Evolutionary conservation across 1,284 basidiomycete species (phyloP), one percentile per base, ranked within the genome.

Genomic region (Heterobasidion occidentale): DNA sequence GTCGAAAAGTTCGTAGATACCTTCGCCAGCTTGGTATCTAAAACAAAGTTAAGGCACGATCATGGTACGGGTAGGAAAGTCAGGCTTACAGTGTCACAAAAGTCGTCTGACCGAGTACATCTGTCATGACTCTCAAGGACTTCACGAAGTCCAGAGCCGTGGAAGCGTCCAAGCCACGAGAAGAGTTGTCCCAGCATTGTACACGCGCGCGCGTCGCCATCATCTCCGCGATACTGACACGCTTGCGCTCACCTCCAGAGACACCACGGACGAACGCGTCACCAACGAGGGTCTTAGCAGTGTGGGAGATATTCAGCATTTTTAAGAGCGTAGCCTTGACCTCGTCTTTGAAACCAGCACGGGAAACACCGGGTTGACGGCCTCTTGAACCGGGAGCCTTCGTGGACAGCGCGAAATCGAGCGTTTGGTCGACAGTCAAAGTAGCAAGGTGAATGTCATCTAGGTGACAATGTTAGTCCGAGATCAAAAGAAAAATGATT

Each of bases 151-250:
- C 88, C 36, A 94, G 75, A 0, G 92, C 92, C 7, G 91, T 94
- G 38, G 85, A 86, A 1, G 92, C 89, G 64, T 96, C 92, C 49
- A 96, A 77, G 59, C 94, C 92, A 53, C 90, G 80, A 2, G 90
- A 91, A 0, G 88, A 87, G 63, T 91, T 92, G 70, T 93, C 91
- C 86, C 89, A 93, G 58, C 80, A 83, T 58, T 88, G 81, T 14
- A 93, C 82, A 44, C 83, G 81, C 33, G 87, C 88, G 46, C 86
- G 81, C 8, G 86, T 88, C 0, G 86, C 81, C 79, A 94, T 85
- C 78, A 88, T 89, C 71, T 94, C 92, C 7, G 88, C 86, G 65
- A 94, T 92, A 51, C 87, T 90, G 14, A 94, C 90, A 63, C 92
- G 90, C 70, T 92, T 92, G 33, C 86, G 78, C 68, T 92, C 90